Base-by-base conservation (phyloP, 2,329 filamentous ascomycete species). In the Ophiobolus disseminans region DNA sequence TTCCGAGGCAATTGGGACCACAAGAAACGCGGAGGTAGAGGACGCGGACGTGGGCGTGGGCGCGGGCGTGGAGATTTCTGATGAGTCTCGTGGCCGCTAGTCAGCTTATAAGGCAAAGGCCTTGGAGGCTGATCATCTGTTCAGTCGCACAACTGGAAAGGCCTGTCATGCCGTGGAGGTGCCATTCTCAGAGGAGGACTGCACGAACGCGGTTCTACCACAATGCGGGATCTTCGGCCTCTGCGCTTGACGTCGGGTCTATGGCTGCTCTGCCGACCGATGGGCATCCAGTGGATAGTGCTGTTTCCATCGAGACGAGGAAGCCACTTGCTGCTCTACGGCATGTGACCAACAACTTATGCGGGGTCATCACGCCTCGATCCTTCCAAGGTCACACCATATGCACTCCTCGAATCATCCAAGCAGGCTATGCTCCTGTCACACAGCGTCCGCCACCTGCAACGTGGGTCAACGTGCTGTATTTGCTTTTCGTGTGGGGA, bases 1-100 rank as follows among this genome's bases (percentile, higher is more conserved):
- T 66, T 64, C 30, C 58, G 70, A 38, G 69, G 69, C 21, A 65
- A 66, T 19, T 73, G 69, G 69, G 63, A 66, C 39, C 63, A 65
- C 30, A 70, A 69, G 48, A 66, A 69, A 53, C 58, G 67, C 25
- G 62, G 68, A 25, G 56, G 66, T 5, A 41, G 62, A 34, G 56
- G 62, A 35, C 37, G 55, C 44, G 60, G 63, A 0, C 50, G 68
- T 40, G 65, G 64, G 2, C 51, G 62, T 23, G 62, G 62, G 14
- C 54, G 61, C 30, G 62, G 62, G 11, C 55, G 62, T 11, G 60
- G 59, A 30, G 56, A 58, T 5, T 60, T 60, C 39, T 65, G 48
- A 61, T 45, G 22, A 13, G 35, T 23, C 34, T 19, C 19, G 4
- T n/a, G 25, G 13, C 21, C 16, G 16, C 8, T 14, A 11, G 7